Evolutionary conservation across 2,329 filamentous ascomycete species (phyloP), one percentile per base, ranked within the genome.

Genomic region (Periconia sp.): DNA sequence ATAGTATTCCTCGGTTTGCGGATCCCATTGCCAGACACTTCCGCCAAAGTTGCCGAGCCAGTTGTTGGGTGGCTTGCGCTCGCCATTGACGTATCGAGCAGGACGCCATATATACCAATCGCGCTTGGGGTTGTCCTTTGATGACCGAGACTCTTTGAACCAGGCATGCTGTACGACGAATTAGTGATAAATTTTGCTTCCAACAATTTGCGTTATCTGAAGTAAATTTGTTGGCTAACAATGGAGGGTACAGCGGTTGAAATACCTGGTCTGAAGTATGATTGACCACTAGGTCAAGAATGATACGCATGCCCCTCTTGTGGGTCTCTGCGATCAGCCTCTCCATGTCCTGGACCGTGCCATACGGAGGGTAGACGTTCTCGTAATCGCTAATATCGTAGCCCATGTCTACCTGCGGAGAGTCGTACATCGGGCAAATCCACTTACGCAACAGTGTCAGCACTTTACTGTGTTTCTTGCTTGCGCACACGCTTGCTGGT

Each of bases 51-150:
- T 76, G 73, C 82, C 60, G 74, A 81, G 87, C 81, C 88, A 92
- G 72, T 92, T 92, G 61, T 90, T 92, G 0, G 90, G 89, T 0
- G 89, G 86, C 49, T 86, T 79, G 1, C 86, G 81, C 23, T 80
- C 81, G 2, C 88, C 88, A 27, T 85, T 74, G 15, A 74, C 65
- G 48, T 70, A 75, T 45, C 71, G 76, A 1, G 78, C 74, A 1
- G 78, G 75, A 2, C 66, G 66, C 82, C 82, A 84, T 61, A 83
- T 78, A 59, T 83, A 84, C 81, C 81, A 84, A 52, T 83, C 78
- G 31, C 80, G 70, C 55, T 82, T 83, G 0, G 74, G 67, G n/a
- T 75, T 80, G n/a, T 71, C 65, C 58, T 72, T 80, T 1, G 79
- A 81, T 1, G 74, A 77, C 2, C 77, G 72, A 1, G 81, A 84